Evolutionary conservation across 140 eudicot species (phyloP).

Genomic region (Cichorium intybus): DNA sequence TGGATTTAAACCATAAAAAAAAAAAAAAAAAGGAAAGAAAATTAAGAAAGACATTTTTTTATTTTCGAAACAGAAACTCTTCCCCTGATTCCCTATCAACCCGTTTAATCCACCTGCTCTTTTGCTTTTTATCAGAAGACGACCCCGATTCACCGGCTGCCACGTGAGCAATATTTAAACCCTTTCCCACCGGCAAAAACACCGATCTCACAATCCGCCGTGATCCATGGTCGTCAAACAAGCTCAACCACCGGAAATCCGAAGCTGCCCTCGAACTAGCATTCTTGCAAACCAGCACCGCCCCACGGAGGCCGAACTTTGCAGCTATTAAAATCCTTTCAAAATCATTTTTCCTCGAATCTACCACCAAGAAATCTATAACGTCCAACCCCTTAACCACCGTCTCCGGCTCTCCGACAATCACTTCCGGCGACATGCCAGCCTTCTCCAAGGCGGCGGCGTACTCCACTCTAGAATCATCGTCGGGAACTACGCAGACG

Average conservation of each 20-base stretch:
- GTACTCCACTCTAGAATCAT: conserved; percentile 50
- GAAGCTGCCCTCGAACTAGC: conserved; percentile 40
- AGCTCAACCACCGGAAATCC: conserved; percentile 47
- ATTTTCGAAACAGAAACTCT: conserved; percentile 50
- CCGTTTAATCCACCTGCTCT: conserved; percentile 63
- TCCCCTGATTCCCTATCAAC: conserved; percentile 73
- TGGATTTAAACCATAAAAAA: too few relatives aligned
- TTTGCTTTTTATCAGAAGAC: conserved; percentile 26
- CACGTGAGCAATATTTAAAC: conserved; percentile 78
- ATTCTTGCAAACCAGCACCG: conserved; percentile 79
- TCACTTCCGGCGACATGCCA: conserved; percentile 45
- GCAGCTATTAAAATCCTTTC: conserved; percentile 54
- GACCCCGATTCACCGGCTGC: conserved; percentile 45
- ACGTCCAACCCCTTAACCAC: conserved; percentile 47
- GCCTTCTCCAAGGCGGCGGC: conserved; percentile 37
- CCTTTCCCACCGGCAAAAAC: conserved; percentile 79
- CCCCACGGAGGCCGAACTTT: conserved; percentile 76
- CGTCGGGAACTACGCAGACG: conserved; percentile 72
- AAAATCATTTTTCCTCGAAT: conserved; percentile 35
- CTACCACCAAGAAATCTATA: conserved; percentile 74
- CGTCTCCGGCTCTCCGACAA: conserved; percentile 54
- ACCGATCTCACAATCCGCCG: conserved; percentile 65
- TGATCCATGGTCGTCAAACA: conserved; percentile 44
- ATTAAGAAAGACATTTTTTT: too few relatives aligned
- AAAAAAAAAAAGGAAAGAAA: too few relatives aligned